Base-by-base conservation (phyloP, 345 rosid species). In the Jatropha curcas region DNA sequence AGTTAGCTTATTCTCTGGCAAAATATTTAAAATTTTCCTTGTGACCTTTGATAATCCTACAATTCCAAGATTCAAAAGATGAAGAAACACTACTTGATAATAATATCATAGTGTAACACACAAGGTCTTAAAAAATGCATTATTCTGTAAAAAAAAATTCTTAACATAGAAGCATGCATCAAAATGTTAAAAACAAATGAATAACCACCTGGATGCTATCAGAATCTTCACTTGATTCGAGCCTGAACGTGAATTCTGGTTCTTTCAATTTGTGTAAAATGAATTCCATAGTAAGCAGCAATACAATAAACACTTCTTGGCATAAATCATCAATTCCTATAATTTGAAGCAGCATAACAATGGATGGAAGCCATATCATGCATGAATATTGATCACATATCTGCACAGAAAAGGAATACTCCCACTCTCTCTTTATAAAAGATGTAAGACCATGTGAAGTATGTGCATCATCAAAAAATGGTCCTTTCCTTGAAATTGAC, bases 351-450 rank as follows among this genome's bases (percentile, higher is more conserved):
- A 88, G 74, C 67, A 37, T 80, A 77, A 87, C 89, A 55, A 92
- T 81, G 60, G 98, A 88, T 28, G 94, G 89, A 79, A 95, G 97
- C 99, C 99, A 95, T 79, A 83, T 84, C 64, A 74, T 66, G 79
- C 91, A 88, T 27, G 98, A 80, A 77, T 85, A 90, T 60, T 89
- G 97, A 76, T 87, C 90, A 82, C 88, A 86, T 76, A 95, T 81
- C 78, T 86, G 92, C 67, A 85, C 60, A n/a, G 93, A 88, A 77
- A 92, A 95, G 48, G 80, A 68, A 85, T 87, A 92, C 70, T 89
- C 98, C 99, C 97, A 95, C 77, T 90, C 95, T 76, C 76, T 84
- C 71, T 65, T 75, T 61, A 78, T 65, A 81, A 65, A 61, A 33
- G 85, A 81, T 55, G 80, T 30, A 62, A 87, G 74, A 55, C 77